Evolutionary conservation across 306 rosid species (phyloP).

Genomic region (Ceratonia siliqua): DNA sequence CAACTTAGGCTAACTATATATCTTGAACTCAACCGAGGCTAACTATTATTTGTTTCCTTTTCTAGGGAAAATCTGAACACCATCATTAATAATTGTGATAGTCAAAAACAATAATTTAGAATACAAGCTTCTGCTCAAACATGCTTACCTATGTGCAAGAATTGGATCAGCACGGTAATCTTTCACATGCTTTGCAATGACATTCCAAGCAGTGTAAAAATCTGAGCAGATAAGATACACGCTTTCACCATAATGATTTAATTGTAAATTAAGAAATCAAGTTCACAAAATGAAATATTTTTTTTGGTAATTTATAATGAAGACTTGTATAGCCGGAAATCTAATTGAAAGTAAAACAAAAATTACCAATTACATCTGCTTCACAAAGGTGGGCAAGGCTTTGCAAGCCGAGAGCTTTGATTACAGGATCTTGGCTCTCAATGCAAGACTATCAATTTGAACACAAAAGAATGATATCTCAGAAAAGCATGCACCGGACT

Average conservation of each 20-base stretch:
- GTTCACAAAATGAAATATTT: conserved; percentile 23
- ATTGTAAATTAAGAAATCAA: conserved; percentile 23
- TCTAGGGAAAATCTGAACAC: conserved; percentile 13
- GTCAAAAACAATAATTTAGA: conserved; percentile 28
- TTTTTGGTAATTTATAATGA: conserved; percentile 7
- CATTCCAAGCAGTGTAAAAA: conserved; percentile 97
- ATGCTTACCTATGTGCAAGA: conserved; percentile 71
- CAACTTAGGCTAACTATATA: conserved; percentile 9
- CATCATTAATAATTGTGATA: conserved; percentile 23
- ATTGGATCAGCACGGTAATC: conserved; percentile 56
- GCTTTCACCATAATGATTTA: conserved; percentile 33
- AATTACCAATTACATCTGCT: conserved; percentile 86
- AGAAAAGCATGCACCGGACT: conserved; percentile 35
- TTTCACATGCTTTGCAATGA: conserved; percentile 65
- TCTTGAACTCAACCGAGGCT: conserved; percentile 4
- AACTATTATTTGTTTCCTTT: not conserved
- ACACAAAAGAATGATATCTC: conserved; percentile 33
- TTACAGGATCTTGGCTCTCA: conserved; percentile 69
- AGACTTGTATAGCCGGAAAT: not conserved
- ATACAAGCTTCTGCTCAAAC: conserved; percentile 23
- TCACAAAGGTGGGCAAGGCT: conserved; percentile 95
- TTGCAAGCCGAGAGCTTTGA: conserved; percentile 90
- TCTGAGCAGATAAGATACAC: conserved; percentile 49
- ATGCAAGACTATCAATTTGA: conserved; percentile 72
- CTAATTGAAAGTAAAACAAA: conserved; percentile 5